Conservation (phyloP, 345 rosid genomes). For the Moringa oleifera region DNA sequence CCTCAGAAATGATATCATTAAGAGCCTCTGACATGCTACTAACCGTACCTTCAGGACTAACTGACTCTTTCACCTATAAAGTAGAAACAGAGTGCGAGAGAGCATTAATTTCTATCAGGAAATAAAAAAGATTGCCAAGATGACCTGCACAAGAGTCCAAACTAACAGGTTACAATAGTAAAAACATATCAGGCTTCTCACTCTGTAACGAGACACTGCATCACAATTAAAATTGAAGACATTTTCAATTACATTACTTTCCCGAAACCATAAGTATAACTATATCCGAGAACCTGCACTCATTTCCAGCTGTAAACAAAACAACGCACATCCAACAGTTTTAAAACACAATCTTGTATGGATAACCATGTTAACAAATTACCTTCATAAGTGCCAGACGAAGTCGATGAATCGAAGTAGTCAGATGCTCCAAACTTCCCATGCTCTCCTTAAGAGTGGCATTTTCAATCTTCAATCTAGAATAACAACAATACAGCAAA, state of each 20-base stretch:
- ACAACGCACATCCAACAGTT: background rate
- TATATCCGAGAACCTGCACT: background rate
- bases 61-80: conserved; percentile 57
- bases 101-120: conserved; percentile 1
- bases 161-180: background rate
- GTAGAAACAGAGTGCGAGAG: background rate
- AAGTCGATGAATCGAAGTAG: conserved; percentile 71
- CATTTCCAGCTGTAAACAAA: background rate
- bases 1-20: conserved; percentile 57
- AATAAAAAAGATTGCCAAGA: background rate
- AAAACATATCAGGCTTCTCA: background rate
- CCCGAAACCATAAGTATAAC: conserved; percentile 1
- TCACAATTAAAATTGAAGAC: conserved; percentile 3
- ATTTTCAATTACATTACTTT: background rate
- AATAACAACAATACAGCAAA: conserved; percentile 14
- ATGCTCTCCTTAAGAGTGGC: conserved; percentile 87
- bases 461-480: conserved; percentile 84
- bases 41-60: conserved; percentile 26
- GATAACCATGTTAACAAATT: background rate
- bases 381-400: conserved; percentile 80
- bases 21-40: conserved; percentile 35
- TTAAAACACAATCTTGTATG: background rate
- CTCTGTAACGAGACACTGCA: background rate
- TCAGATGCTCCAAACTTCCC: conserved; percentile 79
- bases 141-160: background rate